These are phyloP conservation scores for Backusella liffmaniae DNA, from an alignment of 192 early-diverging fungal species.

Conservation along the genomic window DNA sequence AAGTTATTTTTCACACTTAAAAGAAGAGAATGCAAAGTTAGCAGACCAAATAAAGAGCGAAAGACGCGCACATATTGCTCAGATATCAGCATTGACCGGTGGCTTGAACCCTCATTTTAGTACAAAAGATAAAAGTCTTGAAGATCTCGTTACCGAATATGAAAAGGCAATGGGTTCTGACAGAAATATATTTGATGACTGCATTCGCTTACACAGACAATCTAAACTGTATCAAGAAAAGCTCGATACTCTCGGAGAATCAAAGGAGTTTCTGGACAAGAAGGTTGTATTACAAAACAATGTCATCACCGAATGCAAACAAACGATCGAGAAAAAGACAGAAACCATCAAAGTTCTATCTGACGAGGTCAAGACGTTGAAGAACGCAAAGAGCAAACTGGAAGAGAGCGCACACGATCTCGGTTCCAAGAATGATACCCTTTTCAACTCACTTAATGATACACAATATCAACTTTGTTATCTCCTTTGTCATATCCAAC, in stretches of 20 bases:
- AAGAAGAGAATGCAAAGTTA: background rate
- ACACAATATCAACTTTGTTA: background rate
- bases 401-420: background rate
- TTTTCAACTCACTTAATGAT: background rate
- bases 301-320: background rate
- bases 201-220: background rate
- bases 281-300: background rate
- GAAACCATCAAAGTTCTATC: background rate
- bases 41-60: background rate
- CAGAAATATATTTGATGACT: background rate
- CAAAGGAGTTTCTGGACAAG: background rate
- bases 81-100: background rate
- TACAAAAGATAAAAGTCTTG: background rate
- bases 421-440: background rate
- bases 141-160: background rate
- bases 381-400: background rate
- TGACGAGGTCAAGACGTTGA: background rate
- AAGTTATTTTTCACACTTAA: background rate
- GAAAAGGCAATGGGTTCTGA: background rate
- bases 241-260: background rate
- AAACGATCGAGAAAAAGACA: background rate
- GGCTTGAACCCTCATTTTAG: background rate
- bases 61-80: background rate
- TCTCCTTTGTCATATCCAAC: background rate
- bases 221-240: background rate